Conservation (phyloP, 176 grass and related monocot species). For the Aechmea fasciata region DNA sequence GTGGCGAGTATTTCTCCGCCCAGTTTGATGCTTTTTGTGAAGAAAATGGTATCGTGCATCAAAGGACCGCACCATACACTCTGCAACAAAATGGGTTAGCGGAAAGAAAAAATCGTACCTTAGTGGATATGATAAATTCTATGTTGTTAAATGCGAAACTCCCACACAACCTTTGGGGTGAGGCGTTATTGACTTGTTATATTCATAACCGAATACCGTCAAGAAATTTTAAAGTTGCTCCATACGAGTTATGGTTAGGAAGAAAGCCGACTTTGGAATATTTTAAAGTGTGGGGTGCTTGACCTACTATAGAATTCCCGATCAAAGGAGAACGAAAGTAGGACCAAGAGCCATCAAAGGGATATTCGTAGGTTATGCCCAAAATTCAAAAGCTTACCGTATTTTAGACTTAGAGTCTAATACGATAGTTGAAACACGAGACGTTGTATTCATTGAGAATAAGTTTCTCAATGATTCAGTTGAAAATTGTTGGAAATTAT, state of each 20-base stretch:
- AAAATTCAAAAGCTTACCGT: neutral
- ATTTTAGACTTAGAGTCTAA: neutral
- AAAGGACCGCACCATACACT: neutral
- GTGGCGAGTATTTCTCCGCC: too few species aligned
- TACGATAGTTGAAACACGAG: neutral
- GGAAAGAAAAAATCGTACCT: neutral
- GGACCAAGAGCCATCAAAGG: neutral
- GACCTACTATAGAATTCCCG: neutral
- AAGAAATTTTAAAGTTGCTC: neutral
- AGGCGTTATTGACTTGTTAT: neutral
- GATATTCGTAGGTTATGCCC: neutral
- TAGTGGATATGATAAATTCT: neutral
- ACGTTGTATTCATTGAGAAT: too few species aligned
- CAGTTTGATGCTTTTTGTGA: neutral
- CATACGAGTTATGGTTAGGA: constrained; percentile 7
- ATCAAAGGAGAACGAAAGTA: neutral
- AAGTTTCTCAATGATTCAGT: too few species aligned
- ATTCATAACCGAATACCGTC: neutral
- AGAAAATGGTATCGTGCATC: neutral
- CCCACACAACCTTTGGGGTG: neutral
- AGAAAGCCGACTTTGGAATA: neutral
- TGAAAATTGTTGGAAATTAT: too few species aligned
- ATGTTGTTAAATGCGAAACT: neutral
- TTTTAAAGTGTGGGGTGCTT: neutral
- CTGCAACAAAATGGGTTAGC: neutral